These are phyloP conservation scores for Ilyonectria sp. DNA, from an alignment of 2,329 filamentous ascomycete species.

Conservation along the genomic window DNA sequence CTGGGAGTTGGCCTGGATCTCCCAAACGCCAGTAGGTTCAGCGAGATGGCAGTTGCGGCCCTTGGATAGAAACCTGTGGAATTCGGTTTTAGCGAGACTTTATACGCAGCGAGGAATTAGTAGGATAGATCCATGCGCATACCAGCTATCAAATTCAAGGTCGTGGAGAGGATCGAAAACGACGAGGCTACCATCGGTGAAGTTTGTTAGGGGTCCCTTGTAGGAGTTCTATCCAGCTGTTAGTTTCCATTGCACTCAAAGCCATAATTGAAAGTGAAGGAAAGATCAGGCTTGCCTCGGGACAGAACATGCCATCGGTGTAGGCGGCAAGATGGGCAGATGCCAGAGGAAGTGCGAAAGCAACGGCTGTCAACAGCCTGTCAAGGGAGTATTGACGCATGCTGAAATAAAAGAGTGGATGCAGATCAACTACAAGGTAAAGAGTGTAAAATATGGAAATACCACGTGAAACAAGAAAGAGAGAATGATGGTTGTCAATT, in stretches of 20 bases:
- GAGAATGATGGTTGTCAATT: not conserved
- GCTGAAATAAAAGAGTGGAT: constrained; percentile 10
- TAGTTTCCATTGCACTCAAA: not conserved
- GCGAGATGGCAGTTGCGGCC: constrained; percentile 26
- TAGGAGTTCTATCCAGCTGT: constrained; percentile 15
- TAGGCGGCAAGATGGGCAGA: constrained; percentile 26
- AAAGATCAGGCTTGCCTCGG: constrained; percentile 10
- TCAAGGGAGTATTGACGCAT: constrained; percentile 15
- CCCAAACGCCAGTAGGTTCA: constrained; percentile 24
- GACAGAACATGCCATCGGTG: constrained; percentile 25
- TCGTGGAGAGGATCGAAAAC: constrained; percentile 20
- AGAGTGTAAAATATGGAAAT: constrained; percentile 11
- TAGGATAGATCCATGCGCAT: not conserved
- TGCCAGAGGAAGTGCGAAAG: constrained; percentile 7
- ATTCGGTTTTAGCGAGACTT: not conserved
- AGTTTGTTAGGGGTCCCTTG: constrained; percentile 14
- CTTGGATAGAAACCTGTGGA: constrained; percentile 26
- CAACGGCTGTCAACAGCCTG: constrained; percentile 18
- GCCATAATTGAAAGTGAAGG: not conserved
- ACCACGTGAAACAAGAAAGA: constrained; percentile 8
- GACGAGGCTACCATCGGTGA: constrained; percentile 8
- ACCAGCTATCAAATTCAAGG: constrained; percentile 29
- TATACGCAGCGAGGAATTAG: no score
- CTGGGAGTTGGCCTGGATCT: constrained; percentile 20
- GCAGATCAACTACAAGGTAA: constrained; percentile 20